Evolutionary conservation across 1,284 basidiomycete genomes (phyloP), one percentile per base, ranked within the genome.

Genomic region (Cystobasidium sp.): DNA sequence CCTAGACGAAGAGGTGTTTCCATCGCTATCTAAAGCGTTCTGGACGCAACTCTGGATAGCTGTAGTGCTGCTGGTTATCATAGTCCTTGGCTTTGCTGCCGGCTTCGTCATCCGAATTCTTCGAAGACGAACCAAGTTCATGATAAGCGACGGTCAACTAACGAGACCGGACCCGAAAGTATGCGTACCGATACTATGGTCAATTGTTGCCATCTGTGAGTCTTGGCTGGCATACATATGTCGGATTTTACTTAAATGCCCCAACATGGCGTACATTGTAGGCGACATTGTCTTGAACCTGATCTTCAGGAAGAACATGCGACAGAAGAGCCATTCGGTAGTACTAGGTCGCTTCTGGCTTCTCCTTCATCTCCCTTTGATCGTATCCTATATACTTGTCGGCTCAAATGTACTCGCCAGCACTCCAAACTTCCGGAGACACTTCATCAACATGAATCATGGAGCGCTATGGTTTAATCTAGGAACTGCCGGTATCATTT

Each of bases 271-370:
- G 12, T n/a, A 20, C 24, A 37, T 56, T 31, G 24, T 6, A 56
- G 55, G 14, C 24, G 12, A 18, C 18, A 56, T 68, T 41, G 6
- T 68, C 6, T n/a, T 58, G 39, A 59, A 24, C 31, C 8, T 39
- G 18, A 43, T 43, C 20, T 58, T 68, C 43, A 20, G 55, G 52
- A n/a, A 43, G 18, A 39, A 39, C 37, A 58, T 68, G 24, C 9
- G 16, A 1, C 18, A 59, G 9, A 56, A 59, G 37, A 44, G 14
- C 9, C 18, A 41, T 20, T 58, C 67, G 9, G 39, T 20, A 14
- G 39, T 59, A 10, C 12, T 68, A 18, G 67, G 67, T 5, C 47
- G 43, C 9, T 68, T 43, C 55, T 68, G 67, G 67, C 24, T 68
- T 31, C 39, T 59, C 6, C 9, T 68, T 16, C 52, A 56, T 39